Conservation (phyloP, 768 basidiomycete genomes). For the Boletus coccyginus region DNA sequence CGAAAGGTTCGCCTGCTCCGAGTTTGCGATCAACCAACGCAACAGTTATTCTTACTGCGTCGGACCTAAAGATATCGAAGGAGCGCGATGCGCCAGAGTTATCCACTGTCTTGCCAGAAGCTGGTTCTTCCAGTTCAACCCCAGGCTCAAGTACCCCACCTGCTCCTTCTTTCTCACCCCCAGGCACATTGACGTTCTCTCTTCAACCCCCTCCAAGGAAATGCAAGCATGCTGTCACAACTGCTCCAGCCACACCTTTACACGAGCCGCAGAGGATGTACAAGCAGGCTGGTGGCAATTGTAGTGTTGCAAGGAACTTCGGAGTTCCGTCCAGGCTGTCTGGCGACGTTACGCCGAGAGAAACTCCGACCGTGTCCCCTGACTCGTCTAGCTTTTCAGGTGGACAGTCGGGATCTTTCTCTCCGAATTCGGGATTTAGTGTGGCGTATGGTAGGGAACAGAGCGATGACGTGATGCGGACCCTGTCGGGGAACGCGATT, state of each 20-base stretch:
- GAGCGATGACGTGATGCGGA: neutral
- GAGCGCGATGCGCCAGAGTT: constrained; percentile 31
- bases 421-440: neutral
- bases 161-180: constrained; percentile 27
- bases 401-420: constrained; percentile 1
- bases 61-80: constrained; percentile 40
- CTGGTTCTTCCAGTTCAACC: constrained; percentile 27
- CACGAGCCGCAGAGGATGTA: constrained; percentile 22
- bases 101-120: constrained; percentile 11
- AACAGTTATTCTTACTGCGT: constrained; percentile 20
- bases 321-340: constrained; percentile 19
- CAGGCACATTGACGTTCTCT: constrained; percentile 30
- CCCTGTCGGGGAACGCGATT: neutral
- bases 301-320: constrained; percentile 30
- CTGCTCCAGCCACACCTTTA: neutral
- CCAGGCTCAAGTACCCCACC: constrained; percentile 22
- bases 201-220: constrained; percentile 35
- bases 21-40: constrained; percentile 24
- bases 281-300: constrained; percentile 24
- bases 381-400: constrained; percentile 3
- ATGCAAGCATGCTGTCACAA: constrained; percentile 16
- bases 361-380: constrained; percentile 6
- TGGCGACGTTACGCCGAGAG: constrained; percentile 9
- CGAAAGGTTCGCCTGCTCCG: constrained; percentile 23
- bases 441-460: neutral